Base-by-base conservation (phyloP, 2,329 filamentous ascomycete genomes). In the Escovopsis sp. region DNA sequence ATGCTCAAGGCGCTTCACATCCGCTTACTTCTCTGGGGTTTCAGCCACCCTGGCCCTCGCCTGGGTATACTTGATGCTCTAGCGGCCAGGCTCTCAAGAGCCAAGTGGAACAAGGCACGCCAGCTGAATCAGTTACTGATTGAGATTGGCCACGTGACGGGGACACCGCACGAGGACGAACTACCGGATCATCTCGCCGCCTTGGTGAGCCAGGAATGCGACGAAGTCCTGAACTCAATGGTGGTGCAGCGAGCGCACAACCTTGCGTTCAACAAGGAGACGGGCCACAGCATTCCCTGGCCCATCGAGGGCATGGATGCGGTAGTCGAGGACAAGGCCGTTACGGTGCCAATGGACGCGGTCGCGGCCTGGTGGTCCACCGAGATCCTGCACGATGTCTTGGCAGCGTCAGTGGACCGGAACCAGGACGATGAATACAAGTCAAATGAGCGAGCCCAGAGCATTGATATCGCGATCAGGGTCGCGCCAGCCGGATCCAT, bases 1-100 rank as follows among this genome's bases (percentile, higher is more conserved):
- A 94, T 95, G 84, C 73, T 94, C 43, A 93, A 94, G 60, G 84
- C 89, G 1, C 67, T 96, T 32, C 89, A 96, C 55, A 81, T 93
- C 45, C 83, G 87, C n/a, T 76, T 95, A 36, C 71, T 95, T 30
- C 70, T 94, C 33, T 94, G 85, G 84, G 81, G 86, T 50, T 56
- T 77, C 8, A 78, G 81, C 32, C 75, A 79, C 48, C 70, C 73
- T 27, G 76, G 75, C 7, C 72, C 83, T 39, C 72, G 79, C 47
- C 75, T 77, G 49, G 71, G 68, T 20, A 62, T 76, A 39, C 74
- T 81, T 45, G 80, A 88, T 49, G 65, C 76, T 14, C 62, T 88
- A 45, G 86, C 84, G 25, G 74, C 79, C 29, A 81, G 79, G 53
- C 61, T 93, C 45, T 84, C 87, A 16, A 70, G 79, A 43, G 74